Evolutionary conservation across 306 rosid species (phyloP), one percentile per base, ranked within the genome.

Genomic region (Glycine tomentella): DNA sequence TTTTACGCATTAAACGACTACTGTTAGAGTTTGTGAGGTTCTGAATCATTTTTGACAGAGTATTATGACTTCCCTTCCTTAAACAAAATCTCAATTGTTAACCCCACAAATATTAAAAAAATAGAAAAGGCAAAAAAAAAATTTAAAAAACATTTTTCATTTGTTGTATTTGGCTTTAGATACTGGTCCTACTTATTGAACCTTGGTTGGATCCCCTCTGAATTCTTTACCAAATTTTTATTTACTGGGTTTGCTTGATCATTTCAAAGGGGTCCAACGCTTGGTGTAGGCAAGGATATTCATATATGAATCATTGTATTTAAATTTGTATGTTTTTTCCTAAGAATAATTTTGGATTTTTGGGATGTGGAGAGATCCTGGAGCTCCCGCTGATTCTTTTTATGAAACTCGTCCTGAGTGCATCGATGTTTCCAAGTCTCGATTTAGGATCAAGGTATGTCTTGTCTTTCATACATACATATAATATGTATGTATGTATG

Each of bases 391-490:
- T 77, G 99, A 93, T 88, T 92, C 99, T 78, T 96, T 87, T 88
- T 96, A 96, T 76, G 91, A 93, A 91, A 78, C 82, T 68, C 97
- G 98, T n/a, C 89, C 97, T 0, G 98, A 96, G 74, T 93, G 99
- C 86, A 96, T 92, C 0, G 97, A 96, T 92, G 92, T 90, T 36
- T 98, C 99, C 79, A 93, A 90, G 80, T 86, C 91, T 72, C 84
- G 87, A 72, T 96, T 96, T 88, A 96, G 89, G 42, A 96, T 96
- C 88, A 93, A 90, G 98, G 99, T 93, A 36, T 36, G 55, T 83
- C 9, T 59, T 49, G 6, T 42, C 48, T 45, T 9, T 1, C 16
- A 25, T 25, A 25, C 20, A 25, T 25, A 25, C 31, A 25, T n/a
- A n/a, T n/a, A n/a, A n/a, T n/a, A n/a, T n/a, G 1, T 20, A 20